phyloP scores from a whole-genome alignment of 305 asterid genomes.

The Solanum chacoense region DNA sequence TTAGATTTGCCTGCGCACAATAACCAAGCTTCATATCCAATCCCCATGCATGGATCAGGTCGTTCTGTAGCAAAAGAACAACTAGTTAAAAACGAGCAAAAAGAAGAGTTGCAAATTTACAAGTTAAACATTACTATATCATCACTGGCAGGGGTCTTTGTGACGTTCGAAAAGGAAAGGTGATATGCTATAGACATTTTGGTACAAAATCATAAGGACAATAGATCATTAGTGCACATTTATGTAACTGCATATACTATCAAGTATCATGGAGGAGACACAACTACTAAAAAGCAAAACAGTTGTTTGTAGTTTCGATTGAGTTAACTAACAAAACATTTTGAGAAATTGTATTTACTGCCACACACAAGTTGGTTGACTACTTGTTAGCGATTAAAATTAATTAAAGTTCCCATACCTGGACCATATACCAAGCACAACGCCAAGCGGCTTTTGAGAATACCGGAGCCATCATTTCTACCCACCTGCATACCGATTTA shows the following conservation, averaged over 20 bases:
- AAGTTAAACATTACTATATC: not conserved
- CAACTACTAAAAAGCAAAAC: not conserved
- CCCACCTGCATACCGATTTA: slow-evolving; percentile 52
- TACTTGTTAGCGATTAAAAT: not conserved
- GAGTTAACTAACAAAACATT: not conserved
- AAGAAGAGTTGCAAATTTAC: not conserved
- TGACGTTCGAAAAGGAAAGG: not conserved
- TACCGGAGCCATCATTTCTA: slow-evolving; percentile 98
- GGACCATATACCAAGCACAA: slow-evolving; percentile 86
- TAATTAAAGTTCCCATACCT: slow-evolving; percentile 29
- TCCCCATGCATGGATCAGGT: slow-evolving; percentile 98
- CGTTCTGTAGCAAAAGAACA: slow-evolving; percentile 40
- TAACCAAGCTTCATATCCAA: slow-evolving; percentile 86
- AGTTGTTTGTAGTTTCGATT: not conserved
- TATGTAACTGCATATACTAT: not conserved
- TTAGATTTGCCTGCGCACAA: slow-evolving; percentile 71
- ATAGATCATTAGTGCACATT: not conserved
- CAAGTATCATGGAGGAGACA: not conserved
- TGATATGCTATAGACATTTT: not conserved
- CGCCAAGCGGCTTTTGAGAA: slow-evolving; percentile 94
- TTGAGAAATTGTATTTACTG: not conserved
- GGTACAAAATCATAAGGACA: not conserved
- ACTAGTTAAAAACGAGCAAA: not conserved
- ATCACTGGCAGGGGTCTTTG: not conserved
- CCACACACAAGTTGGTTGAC: not conserved